Percentiles rank a stretch among this genome's conserved stretches.
phyloP scores from a whole-genome alignment of 2,329 filamentous ascomycete species.

The Plectosphaerella sp. region DNA sequence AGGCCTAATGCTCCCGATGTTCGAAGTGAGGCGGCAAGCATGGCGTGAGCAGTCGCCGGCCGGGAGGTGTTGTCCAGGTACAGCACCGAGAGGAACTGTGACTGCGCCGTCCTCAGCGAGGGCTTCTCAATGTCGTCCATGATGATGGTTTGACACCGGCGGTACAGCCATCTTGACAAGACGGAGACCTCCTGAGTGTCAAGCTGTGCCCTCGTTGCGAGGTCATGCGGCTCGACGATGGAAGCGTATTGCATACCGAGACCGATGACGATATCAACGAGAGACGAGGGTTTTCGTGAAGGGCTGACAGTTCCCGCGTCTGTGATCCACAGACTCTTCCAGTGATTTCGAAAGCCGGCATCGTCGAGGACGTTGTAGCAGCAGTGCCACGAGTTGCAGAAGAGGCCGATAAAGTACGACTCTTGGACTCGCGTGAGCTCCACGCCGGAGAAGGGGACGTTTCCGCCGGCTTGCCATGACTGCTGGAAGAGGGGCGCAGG shows the following conservation, averaged over 20 bases:
- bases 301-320: background rate
- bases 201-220: conserved; percentile 5
- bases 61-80: conserved; percentile 45
- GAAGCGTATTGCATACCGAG: conserved; percentile 43
- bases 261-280: conserved; percentile 48
- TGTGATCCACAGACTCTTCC: conserved; percentile 33
- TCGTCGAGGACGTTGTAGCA: conserved; percentile 38
- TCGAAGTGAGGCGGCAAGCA: conserved; percentile 33
- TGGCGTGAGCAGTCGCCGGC: conserved; percentile 40
- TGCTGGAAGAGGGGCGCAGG: conserved; percentile 11
- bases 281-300: conserved; percentile 36
- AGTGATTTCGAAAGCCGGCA: conserved; percentile 35
- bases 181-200: background rate
- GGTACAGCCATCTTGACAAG: conserved; percentile 33
- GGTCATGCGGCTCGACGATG: conserved; percentile 13
- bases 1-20: conserved; percentile 43
- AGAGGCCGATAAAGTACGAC: conserved; percentile 40
- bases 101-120: conserved; percentile 41
- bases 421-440: conserved; percentile 35
- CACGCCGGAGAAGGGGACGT: background rate
- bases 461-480: conserved; percentile 10
- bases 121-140: conserved; percentile 41
- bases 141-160: conserved; percentile 38
- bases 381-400: conserved; percentile 42
- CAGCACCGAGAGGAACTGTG: conserved; percentile 35